phyloP scores from a whole-genome alignment of 139 green algal species.

The Limnomonas spitsbergensis region DNA sequence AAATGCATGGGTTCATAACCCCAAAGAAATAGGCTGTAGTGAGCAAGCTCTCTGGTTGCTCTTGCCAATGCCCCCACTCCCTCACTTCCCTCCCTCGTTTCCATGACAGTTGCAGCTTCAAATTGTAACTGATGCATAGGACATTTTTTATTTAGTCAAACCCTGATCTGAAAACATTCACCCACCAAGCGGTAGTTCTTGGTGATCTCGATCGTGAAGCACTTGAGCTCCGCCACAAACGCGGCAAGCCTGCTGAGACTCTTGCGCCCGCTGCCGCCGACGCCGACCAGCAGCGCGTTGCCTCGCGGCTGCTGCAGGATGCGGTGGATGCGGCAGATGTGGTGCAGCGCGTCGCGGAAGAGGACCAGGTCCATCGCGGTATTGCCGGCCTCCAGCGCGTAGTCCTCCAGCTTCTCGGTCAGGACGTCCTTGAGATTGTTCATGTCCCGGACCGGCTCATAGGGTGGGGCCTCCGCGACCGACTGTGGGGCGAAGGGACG shows the following conservation, averaged over 20 bases:
- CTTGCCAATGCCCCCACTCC: too few species aligned
- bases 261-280: conserved; percentile 77
- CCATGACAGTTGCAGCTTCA: too few species aligned
- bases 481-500: too few species aligned
- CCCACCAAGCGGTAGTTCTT: conserved; percentile 37
- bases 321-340: conserved; percentile 67
- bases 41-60: too few species aligned
- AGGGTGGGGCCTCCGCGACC: background rate
- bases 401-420: background rate
- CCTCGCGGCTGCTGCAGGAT: conserved; percentile 78
- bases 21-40: too few species aligned
- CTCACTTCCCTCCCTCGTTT: too few species aligned
- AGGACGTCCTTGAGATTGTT: background rate
- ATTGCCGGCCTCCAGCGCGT: conserved; percentile 22
- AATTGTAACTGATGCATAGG: too few species aligned
- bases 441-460: background rate
- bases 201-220: conserved; percentile 73
- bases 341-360: conserved; percentile 79
- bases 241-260: conserved; percentile 73
- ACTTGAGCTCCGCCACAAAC: conserved; percentile 66
- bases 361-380: conserved; percentile 70
- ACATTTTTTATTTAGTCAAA: too few species aligned
- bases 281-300: conserved; percentile 84
- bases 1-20: too few species aligned
- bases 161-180: too few species aligned